Conservation (phyloP, 352 stramenopile genomes). For the Aphanomyces astaci region DNA sequence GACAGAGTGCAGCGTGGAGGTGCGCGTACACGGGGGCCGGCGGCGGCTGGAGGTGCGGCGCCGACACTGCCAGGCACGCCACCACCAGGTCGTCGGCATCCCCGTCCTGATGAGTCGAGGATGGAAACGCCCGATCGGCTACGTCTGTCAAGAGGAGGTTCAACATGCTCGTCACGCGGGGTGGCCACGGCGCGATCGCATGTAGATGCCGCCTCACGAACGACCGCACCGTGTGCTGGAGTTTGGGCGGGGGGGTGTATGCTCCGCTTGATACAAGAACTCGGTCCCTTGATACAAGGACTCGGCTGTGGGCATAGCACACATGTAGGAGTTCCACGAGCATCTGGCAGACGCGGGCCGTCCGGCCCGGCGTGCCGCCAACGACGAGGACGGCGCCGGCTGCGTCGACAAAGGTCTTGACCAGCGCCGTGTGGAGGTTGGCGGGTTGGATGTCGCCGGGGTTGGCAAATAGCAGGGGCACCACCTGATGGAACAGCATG, state of each 20-base stretch:
- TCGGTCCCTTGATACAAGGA: no score
- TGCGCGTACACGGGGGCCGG: neutral
- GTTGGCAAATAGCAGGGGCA: neutral
- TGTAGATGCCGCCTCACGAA: neutral
- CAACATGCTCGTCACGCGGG: neutral
- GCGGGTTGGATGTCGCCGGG: neutral
- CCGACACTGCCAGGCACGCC: neutral
- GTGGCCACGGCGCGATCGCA: neutral
- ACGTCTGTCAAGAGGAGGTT: neutral
- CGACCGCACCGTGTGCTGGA: neutral
- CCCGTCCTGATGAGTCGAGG: no score
- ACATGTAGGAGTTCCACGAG: neutral
- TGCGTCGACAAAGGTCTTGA: neutral
- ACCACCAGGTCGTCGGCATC: neutral
- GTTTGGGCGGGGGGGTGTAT: neutral
- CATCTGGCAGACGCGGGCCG: neutral
- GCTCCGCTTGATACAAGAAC: no score
- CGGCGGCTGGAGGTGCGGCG: neutral
- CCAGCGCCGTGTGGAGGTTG: slow-evolving; percentile 5
- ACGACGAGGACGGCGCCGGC: neutral
- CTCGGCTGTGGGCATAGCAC: neutral
- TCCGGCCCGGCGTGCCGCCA: no score
- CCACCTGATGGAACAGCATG: neutral
- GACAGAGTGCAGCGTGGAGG: neutral
- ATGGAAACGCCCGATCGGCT: no score